These are phyloP conservation scores for Phytophthora chlamydospora DNA, from an alignment of 352 stramenopile genomes.

Conservation along the genomic window DNA sequence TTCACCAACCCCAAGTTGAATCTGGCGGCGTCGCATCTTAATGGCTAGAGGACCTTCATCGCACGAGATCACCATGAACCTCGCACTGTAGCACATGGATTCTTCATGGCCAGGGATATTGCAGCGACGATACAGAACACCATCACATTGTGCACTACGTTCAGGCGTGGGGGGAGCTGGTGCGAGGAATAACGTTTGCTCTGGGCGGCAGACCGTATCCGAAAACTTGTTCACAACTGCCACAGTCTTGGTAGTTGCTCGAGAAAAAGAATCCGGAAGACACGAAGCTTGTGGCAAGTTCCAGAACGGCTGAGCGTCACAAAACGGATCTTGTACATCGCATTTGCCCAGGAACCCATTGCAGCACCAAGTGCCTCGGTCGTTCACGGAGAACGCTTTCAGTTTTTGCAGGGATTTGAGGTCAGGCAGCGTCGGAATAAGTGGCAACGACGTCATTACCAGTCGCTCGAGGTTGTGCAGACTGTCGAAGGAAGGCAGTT, in stretches of 20 bases:
- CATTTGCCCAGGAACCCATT: constrained; percentile 35
- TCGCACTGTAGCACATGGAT: constrained; percentile 41
- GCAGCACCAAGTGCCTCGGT: constrained; percentile 26
- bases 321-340: constrained; percentile 15
- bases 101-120: not conserved
- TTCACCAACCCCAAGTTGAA: constrained; percentile 22
- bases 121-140: constrained; percentile 30
- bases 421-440: constrained; percentile 12
- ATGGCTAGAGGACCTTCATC: constrained; percentile 15
- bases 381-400: constrained; percentile 3
- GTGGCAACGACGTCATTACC: constrained; percentile 7
- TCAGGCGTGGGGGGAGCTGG: no score
- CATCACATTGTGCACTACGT: constrained; percentile 15
- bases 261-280: not conserved
- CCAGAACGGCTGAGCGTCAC: constrained; percentile 1
- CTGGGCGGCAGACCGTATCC: not conserved
- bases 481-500: constrained; percentile 19
- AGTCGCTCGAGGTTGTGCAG: constrained; percentile 28
- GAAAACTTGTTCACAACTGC: constrained; percentile 2
- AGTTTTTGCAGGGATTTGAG: constrained; percentile 20
- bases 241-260: not conserved
- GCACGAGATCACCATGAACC: constrained; percentile 41
- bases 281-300: constrained; percentile 6
- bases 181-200: no score
- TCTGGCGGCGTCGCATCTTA: constrained; percentile 34